Conservation (phyloP, 768 basidiomycete genomes). For the Cyclocybe cylindracea region DNA sequence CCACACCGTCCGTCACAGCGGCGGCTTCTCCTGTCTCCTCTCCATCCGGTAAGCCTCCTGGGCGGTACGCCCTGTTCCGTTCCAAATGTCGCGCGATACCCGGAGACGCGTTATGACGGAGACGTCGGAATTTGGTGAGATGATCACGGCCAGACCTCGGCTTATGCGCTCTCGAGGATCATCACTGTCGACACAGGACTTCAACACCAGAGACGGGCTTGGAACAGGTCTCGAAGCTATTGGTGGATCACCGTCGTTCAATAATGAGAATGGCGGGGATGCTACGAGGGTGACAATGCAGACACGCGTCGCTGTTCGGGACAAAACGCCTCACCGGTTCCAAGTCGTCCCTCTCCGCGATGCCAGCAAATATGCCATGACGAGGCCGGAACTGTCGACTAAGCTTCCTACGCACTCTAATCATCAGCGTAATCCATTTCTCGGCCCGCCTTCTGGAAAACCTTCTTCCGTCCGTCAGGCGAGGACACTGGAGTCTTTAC, state of each 20-base stretch:
- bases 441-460: conserved; percentile 10
- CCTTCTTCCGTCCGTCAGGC: conserved; percentile 9
- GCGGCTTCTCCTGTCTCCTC: no score
- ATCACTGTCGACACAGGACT: conserved; percentile 4
- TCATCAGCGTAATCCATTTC: conserved; percentile 5
- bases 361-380: conserved; percentile 17
- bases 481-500: conserved; percentile 2
- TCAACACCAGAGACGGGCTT: conserved; percentile 1
- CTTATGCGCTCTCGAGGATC: conserved; percentile 8
- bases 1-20: no score
- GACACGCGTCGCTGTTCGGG: conserved; percentile 45
- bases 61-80: no score
- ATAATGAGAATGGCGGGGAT: conserved; percentile 17
- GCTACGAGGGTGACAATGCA: conserved; percentile 39
- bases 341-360: conserved; percentile 44
- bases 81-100: no score
- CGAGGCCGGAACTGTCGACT: conserved; percentile 1
- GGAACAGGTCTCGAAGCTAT: conserved; percentile 6
- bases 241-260: conserved; percentile 4
- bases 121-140: no score
- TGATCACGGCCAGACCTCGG: no score
- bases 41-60: no score
- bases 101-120: no score
- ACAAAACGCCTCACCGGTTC: conserved; percentile 43
- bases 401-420: conserved; percentile 8